Percentiles rank a stretch among this genome's conserved stretches.
These are phyloP conservation scores for Xerocomus nothofagi DNA, from an alignment of 1,284 basidiomycete genomes.

Conservation along the genomic window DNA sequence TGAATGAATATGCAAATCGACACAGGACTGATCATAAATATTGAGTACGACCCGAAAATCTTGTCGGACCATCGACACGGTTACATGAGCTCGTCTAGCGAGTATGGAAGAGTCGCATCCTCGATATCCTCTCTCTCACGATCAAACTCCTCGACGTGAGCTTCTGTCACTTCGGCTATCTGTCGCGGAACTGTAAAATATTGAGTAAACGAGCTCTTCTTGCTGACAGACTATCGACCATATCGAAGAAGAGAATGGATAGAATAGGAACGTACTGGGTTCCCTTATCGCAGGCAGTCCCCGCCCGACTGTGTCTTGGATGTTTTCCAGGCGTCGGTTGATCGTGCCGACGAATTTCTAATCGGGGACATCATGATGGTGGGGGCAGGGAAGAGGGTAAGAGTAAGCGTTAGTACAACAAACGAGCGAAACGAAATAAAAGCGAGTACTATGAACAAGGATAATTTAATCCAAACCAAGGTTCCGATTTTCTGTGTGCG, in stretches of 20 bases:
- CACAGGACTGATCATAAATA: no score
- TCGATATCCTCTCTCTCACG: not conserved
- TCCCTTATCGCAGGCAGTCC: conserved; percentile 15
- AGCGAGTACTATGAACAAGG: not conserved
- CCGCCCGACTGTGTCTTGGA: conserved; percentile 12
- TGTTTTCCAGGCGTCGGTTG: conserved; percentile 12
- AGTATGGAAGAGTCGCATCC: conserved; percentile 10
- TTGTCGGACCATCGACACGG: not conserved
- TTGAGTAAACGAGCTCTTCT: not conserved
- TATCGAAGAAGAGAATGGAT: not conserved
- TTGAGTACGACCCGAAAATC: no score
- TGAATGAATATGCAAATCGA: no score
- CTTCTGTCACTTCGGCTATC: conserved; percentile 14
- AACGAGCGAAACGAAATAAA: not conserved
- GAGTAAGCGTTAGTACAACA: no score
- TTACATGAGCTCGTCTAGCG: conserved; percentile 19
- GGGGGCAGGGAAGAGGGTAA: no score
- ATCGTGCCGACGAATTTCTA: conserved; percentile 12
- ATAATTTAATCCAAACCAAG: not conserved
- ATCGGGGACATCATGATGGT: not conserved
- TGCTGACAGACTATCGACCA: not conserved
- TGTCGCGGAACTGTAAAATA: conserved; percentile 12
- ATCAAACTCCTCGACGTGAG: conserved; percentile 19
- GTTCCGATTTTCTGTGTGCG: no score
- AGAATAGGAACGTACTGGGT: conserved; percentile 3